Conservation (phyloP, 169 alveolate species). For the Eimeria zaria region DNA sequence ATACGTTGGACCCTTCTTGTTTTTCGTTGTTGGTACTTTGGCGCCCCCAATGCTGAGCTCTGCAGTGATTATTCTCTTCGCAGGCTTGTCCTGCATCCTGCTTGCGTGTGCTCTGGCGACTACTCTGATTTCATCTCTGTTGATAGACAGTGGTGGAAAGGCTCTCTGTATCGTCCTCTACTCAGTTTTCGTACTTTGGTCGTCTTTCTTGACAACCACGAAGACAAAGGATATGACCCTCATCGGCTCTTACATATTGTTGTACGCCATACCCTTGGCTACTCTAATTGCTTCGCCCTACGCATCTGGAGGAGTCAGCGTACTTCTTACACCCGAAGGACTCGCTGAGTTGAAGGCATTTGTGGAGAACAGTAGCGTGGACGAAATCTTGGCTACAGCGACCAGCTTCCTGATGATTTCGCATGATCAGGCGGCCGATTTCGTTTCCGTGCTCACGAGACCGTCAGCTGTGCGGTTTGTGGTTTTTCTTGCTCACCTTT, state of each 20-base stretch:
- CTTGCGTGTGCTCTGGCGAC: conserved; percentile 68
- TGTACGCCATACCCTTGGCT: conserved; percentile 79
- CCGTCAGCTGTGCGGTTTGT: background rate
- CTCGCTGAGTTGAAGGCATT: conserved; percentile 6
- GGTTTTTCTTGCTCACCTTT: background rate
- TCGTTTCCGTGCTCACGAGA: conserved; percentile 12
- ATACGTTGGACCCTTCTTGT: conserved; percentile 75
- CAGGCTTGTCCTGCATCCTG: conserved; percentile 73
- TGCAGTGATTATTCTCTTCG: conserved; percentile 27
- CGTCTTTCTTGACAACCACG: conserved; percentile 34
- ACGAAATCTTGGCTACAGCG: background rate
- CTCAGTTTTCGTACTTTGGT: conserved; percentile 37
- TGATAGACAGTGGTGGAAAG: conserved; percentile 50
- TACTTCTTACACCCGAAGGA: conserved; percentile 49
- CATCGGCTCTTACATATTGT: conserved; percentile 79
- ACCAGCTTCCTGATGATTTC: conserved; percentile 25
- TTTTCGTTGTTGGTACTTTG: conserved; percentile 71
- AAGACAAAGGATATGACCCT: conserved; percentile 81
- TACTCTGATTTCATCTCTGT: conserved; percentile 21
- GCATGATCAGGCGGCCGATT: background rate
- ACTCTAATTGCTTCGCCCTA: conserved; percentile 74
- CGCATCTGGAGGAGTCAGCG: conserved; percentile 42
- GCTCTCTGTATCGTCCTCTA: conserved; percentile 19
- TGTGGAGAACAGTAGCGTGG: conserved; percentile 34
- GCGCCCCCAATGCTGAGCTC: conserved; percentile 80